Conservation (phyloP, 805 yeast genomes). For the Starmera dryadoides region DNA sequence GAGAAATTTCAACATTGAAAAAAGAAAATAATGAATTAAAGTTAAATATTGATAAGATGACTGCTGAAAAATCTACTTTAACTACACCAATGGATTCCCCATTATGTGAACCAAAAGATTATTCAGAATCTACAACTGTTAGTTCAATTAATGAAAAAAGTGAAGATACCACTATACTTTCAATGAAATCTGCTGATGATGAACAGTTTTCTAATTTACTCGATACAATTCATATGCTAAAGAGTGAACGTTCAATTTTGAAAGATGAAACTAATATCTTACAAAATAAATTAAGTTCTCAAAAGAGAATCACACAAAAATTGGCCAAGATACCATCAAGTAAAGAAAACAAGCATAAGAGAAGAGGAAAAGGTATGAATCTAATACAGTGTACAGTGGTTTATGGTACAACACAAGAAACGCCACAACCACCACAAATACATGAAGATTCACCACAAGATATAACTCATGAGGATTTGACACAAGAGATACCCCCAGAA, state of each 20-base stretch:
- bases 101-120: background rate
- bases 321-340: background rate
- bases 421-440: no score
- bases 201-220: conserved; percentile 14
- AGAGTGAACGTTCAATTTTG: background rate
- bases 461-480: no score
- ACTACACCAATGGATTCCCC: conserved; percentile 3
- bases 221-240: conserved; percentile 3
- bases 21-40: conserved; percentile 7
- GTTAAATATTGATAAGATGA: conserved; percentile 5
- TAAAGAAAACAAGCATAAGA: background rate
- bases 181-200: background rate
- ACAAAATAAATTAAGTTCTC: background rate
- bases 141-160: background rate
- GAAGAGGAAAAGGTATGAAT: background rate
- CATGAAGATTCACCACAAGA: no score
- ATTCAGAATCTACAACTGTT: background rate
- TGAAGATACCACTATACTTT: background rate
- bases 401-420: no score
- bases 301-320: background rate
- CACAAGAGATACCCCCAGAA: no score
- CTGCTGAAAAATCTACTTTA: background rate
- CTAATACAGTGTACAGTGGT: background rate
- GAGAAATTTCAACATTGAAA: conserved; percentile 6
- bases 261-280: conserved; percentile 1